Evolutionary conservation across 1,139 yeast species (phyloP).

Genomic region (Sugiyamaella castrensis): DNA sequence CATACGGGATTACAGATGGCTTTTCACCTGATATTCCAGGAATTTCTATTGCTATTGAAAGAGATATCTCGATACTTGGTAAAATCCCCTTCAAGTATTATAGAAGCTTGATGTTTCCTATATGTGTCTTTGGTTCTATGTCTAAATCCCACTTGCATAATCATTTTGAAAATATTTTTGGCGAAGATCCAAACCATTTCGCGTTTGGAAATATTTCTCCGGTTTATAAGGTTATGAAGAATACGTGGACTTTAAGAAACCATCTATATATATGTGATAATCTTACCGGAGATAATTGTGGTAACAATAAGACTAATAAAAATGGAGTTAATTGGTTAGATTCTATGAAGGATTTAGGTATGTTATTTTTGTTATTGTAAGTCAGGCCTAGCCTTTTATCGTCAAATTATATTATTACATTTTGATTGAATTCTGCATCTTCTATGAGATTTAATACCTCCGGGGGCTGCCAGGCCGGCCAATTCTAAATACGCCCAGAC

Average conservation of each 20-base stretch:
- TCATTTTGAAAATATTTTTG: constrained; percentile 11
- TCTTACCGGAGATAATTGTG: too few relatives aligned
- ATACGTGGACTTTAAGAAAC: constrained; percentile 18
- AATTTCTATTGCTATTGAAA: constrained; percentile 14
- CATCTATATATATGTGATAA: too few relatives aligned
- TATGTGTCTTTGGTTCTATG: constrained; percentile 15
- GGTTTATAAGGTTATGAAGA: constrained; percentile 13
- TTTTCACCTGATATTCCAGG: constrained; percentile 16
- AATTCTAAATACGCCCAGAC: too few relatives aligned
- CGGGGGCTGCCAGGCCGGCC: too few relatives aligned
- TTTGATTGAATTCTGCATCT: too few relatives aligned
- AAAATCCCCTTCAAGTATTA: constrained; percentile 16
- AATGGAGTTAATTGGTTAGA: constrained; percentile 15
- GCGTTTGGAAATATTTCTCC: constrained; percentile 16
- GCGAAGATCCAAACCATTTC: constrained; percentile 8
- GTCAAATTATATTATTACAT: too few relatives aligned
- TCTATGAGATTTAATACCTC: too few relatives aligned
- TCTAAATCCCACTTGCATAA: constrained; percentile 11
- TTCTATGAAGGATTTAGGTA: constrained; percentile 18
- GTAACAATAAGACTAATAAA: not conserved
- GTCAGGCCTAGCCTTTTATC: too few relatives aligned
- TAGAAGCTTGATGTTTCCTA: constrained; percentile 18
- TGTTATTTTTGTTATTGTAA: constrained; percentile 15
- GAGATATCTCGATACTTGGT: constrained; percentile 10
- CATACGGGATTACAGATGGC: constrained; percentile 17